Conservation (phyloP, 208 protist genomes). For the Trypanosoma theileri region DNA sequence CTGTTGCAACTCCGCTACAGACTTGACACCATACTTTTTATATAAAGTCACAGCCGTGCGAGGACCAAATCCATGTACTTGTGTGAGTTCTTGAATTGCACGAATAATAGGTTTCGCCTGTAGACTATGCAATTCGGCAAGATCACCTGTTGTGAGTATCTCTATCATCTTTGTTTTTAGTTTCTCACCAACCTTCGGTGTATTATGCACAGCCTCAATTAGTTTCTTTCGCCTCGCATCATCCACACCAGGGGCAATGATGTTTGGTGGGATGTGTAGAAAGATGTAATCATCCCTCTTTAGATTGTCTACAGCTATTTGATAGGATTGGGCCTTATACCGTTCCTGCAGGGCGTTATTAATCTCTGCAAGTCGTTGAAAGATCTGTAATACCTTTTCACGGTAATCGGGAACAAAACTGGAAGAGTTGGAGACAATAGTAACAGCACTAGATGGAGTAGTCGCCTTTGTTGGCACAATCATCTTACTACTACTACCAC, state of each 20-base stretch:
- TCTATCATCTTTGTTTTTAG: slow-evolving; percentile 74
- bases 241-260: slow-evolving; percentile 54
- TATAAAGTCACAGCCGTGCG: slow-evolving; percentile 73
- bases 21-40: slow-evolving; percentile 67
- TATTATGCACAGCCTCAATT: slow-evolving; percentile 29
- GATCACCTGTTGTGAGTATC: slow-evolving; percentile 76
- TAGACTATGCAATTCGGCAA: slow-evolving; percentile 65
- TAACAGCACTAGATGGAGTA: neutral
- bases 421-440: slow-evolving; percentile 10
- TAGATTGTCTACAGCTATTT: slow-evolving; percentile 51
- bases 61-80: slow-evolving; percentile 87
- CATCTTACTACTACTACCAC: neutral
- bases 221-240: slow-evolving; percentile 42
- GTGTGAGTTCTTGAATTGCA: slow-evolving; percentile 74
- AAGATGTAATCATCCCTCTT: slow-evolving; percentile 70
- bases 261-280: slow-evolving; percentile 66
- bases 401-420: slow-evolving; percentile 73
- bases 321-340: slow-evolving; percentile 80
- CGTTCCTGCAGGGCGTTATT: slow-evolving; percentile 74
- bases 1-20: slow-evolving; percentile 61
- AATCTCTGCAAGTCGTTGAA: slow-evolving; percentile 76
- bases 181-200: slow-evolving; percentile 66
- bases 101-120: slow-evolving; percentile 74
- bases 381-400: slow-evolving; percentile 70
- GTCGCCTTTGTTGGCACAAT: slow-evolving; percentile 9